These are phyloP conservation scores for Pythium brassicae DNA, from an alignment of 352 stramenopile genomes.

Conservation along the genomic window DNA sequence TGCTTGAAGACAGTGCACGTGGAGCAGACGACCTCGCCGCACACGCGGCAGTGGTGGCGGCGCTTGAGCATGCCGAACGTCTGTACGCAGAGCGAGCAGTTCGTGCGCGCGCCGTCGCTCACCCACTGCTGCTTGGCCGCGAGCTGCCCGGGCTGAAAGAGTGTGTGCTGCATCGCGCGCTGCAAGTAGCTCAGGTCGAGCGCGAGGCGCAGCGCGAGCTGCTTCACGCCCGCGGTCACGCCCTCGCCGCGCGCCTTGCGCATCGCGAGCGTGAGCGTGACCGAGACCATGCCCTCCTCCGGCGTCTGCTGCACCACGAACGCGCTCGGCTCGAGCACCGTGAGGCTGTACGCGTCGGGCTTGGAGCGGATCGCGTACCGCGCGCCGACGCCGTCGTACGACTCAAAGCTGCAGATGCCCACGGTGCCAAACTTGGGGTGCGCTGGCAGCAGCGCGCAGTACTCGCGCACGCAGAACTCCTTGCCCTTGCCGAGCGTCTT, in stretches of 20 bases:
- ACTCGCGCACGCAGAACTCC: slow-evolving; percentile 81
- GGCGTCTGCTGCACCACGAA: slow-evolving; percentile 68
- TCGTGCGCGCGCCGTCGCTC: slow-evolving; percentile 65
- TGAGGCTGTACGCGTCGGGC: slow-evolving; percentile 72
- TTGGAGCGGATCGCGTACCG: slow-evolving; percentile 69
- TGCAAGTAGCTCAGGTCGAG: slow-evolving; percentile 55
- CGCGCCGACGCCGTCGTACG: slow-evolving; percentile 73
- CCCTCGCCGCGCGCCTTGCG: slow-evolving; percentile 72
- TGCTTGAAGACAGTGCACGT: slow-evolving; percentile 77
- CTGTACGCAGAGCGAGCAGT: slow-evolving; percentile 79
- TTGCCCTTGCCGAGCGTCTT: slow-evolving; percentile 79
- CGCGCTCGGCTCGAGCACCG: slow-evolving; percentile 69
- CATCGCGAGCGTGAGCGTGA: slow-evolving; percentile 77
- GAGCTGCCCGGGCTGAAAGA: slow-evolving; percentile 61
- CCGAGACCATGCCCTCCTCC: slow-evolving; percentile 56
- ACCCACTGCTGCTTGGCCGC: slow-evolving; percentile 77
- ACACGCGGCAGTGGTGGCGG: slow-evolving; percentile 84
- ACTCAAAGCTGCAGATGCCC: slow-evolving; percentile 74
- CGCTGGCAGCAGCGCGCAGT: slow-evolving; percentile 54
- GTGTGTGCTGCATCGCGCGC: slow-evolving; percentile 56
- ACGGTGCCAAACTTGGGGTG: slow-evolving; percentile 58
- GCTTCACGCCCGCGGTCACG: slow-evolving; percentile 66
- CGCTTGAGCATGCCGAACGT: slow-evolving; percentile 78
- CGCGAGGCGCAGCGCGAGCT: slow-evolving; percentile 58
- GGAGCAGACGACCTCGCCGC: slow-evolving; percentile 83